Percentiles rank a stretch among this genome's conserved stretches.
phyloP scores from a whole-genome alignment of 495 filamentous ascomycete species.

The Cercophora samala region DNA sequence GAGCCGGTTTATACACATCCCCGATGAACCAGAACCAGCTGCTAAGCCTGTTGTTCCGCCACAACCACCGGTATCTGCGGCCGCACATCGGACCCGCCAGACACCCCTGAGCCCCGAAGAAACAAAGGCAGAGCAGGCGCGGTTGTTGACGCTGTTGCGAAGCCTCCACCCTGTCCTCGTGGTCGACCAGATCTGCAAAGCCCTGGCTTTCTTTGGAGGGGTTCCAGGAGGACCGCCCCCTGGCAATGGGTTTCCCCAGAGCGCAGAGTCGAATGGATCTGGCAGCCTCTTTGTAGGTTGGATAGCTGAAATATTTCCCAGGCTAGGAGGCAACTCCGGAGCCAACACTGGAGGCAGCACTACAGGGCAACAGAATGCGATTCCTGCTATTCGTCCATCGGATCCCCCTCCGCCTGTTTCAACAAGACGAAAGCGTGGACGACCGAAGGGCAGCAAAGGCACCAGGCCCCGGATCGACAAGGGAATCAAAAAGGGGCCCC shows the following conservation, averaged over 20 bases:
- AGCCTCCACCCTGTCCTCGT: constrained; percentile 52
- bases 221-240: constrained; percentile 55
- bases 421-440: constrained; percentile 40
- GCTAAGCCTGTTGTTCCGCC: constrained; percentile 28
- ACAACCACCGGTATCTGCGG: constrained; percentile 8
- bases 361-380: constrained; percentile 18
- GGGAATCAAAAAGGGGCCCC: constrained; percentile 46
- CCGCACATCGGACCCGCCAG: constrained; percentile 16
- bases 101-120: constrained; percentile 43
- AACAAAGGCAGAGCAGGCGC: constrained; percentile 54
- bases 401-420: constrained; percentile 22
- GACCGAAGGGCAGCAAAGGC: constrained; percentile 52
- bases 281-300: constrained; percentile 56
- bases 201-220: constrained; percentile 56
- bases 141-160: constrained; percentile 50
- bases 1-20: constrained; percentile 39
- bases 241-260: constrained; percentile 50
- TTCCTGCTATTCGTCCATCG: constrained; percentile 22
- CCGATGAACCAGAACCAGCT: constrained; percentile 20
- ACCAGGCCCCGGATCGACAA: constrained; percentile 49
- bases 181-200: constrained; percentile 57
- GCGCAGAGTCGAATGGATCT: constrained; percentile 51
- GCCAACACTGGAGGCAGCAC: constrained; percentile 29
- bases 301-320: constrained; percentile 57
- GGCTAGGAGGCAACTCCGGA: constrained; percentile 37